These are phyloP conservation scores for Leishmania major DNA, from an alignment of 208 protist species.

Conservation along the genomic window DNA sequence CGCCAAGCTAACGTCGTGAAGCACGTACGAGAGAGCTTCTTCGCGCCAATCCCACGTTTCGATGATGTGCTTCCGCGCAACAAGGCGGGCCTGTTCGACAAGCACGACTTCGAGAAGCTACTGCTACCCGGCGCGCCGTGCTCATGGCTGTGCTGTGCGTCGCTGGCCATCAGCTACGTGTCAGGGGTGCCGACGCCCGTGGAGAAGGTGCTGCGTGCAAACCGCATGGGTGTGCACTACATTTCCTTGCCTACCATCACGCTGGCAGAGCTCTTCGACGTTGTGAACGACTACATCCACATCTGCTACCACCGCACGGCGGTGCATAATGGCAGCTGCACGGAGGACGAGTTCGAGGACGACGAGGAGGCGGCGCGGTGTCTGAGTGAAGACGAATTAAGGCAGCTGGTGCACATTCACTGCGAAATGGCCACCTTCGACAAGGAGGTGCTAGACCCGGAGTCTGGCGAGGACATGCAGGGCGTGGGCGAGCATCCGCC, in stretches of 20 bases:
- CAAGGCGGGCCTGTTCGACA: constrained; percentile 30
- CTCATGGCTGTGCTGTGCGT: constrained; percentile 78
- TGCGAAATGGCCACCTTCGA: constrained; percentile 89
- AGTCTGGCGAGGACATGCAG: constrained; percentile 34
- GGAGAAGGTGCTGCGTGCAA: constrained; percentile 81
- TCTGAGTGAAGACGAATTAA: constrained; percentile 42
- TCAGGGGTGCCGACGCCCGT: constrained; percentile 66
- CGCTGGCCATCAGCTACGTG: constrained; percentile 81
- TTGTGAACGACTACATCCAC: constrained; percentile 82
- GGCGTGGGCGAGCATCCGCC: constrained; percentile 79
- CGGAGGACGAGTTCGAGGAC: constrained; percentile 55
- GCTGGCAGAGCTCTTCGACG: constrained; percentile 84
- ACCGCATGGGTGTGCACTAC: constrained; percentile 85
- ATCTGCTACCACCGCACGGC: constrained; percentile 48
- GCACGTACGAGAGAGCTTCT: constrained; percentile 59
- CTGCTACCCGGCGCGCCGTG: constrained; percentile 66
- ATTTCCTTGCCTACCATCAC: constrained; percentile 80
- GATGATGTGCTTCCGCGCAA: constrained; percentile 34
- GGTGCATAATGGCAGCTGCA: constrained; percentile 24
- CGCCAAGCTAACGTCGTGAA: constrained; percentile 35
- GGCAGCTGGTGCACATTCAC: constrained; percentile 52
- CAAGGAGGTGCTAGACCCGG: constrained; percentile 63
- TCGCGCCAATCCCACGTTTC: constrained; percentile 52
- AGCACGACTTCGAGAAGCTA: constrained; percentile 43
- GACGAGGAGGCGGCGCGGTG: constrained; percentile 47